Evolutionary conservation across 495 filamentous ascomycete species (phyloP).

Genomic region (Penicillium cosmopolitanum): DNA sequence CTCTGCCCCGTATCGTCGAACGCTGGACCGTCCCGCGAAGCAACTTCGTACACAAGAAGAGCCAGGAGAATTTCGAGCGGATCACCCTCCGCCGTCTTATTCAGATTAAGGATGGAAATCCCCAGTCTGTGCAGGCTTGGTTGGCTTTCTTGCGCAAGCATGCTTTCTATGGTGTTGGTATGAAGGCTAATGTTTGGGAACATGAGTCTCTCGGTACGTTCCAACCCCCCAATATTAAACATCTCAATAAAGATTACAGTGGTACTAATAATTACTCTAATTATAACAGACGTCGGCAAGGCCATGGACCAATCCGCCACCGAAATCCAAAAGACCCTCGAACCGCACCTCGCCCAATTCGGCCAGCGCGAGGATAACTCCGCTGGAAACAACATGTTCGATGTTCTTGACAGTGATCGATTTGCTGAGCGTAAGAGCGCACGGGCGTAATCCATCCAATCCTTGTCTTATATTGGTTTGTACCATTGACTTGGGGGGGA

Average conservation of each 20-base stretch:
- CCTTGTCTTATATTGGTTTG: conserved; percentile 17
- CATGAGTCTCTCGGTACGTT: conserved; percentile 69
- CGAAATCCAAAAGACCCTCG: conserved; percentile 61
- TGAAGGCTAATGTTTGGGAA: conserved; percentile 98
- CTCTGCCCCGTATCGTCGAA: conserved; percentile 83
- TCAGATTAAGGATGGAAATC: conserved; percentile 90
- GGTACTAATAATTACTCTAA: conserved; percentile 7
- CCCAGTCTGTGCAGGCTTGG: conserved; percentile 87
- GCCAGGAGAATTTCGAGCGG: conserved; percentile 95
- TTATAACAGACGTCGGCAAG: conserved; percentile 61
- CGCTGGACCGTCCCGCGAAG: conserved; percentile 92
- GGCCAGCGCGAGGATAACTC: conserved; percentile 55
- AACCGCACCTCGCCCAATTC: conserved; percentile 66
- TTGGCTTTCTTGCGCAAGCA: conserved; percentile 88
- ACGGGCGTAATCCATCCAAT: conserved; percentile 8
- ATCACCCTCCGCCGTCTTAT: conserved; percentile 85
- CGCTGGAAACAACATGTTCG: conserved; percentile 27
- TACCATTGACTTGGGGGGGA: conserved; percentile 13
- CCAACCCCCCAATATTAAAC: not conserved
- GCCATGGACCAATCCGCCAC: conserved; percentile 63
- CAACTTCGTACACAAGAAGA: conserved; percentile 95
- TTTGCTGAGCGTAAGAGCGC: conserved; percentile 35
- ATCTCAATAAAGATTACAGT: not conserved
- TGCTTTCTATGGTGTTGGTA: conserved; percentile 90
- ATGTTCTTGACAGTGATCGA: conserved; percentile 38